Percentiles rank a stretch among this genome's conserved stretches.
Evolutionary conservation across 1,284 basidiomycete species (phyloP).

Genomic region (Malassezia pachydermatis): DNA sequence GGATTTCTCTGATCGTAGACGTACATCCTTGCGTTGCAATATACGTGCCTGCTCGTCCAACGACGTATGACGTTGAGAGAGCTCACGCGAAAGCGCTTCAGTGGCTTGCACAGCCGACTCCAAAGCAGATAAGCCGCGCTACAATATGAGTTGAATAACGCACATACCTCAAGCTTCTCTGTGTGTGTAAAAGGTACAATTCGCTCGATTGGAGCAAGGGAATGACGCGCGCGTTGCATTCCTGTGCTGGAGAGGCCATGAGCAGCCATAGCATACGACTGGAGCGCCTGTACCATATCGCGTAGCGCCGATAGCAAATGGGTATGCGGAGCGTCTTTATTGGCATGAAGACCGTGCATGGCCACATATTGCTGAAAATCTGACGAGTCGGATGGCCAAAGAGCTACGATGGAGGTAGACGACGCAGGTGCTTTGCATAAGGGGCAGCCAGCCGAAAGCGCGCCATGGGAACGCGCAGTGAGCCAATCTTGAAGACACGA

Average conservation of each 20-base stretch:
- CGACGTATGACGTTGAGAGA: background rate
- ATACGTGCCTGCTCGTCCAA: background rate
- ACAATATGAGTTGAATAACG: background rate
- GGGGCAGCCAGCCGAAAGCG: conserved; percentile 6
- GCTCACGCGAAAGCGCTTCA: background rate
- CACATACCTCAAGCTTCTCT: background rate
- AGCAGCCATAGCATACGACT: conserved; percentile 17
- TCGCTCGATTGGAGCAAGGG: background rate
- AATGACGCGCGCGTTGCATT: background rate
- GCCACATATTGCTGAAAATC: conserved; percentile 17
- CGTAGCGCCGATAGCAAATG: background rate
- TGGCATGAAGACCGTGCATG: background rate
- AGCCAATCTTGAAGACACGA: conserved; percentile 14
- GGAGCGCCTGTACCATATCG: conserved; percentile 6
- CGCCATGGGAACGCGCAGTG: background rate
- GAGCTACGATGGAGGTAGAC: background rate
- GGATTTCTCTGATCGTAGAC: background rate
- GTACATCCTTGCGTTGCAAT: background rate
- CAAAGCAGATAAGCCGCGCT: background rate
- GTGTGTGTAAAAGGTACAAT: too few relatives aligned
- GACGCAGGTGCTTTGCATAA: conserved; percentile 12
- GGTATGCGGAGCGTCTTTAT: background rate
- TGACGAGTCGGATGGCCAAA: conserved; percentile 10
- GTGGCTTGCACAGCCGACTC: background rate
- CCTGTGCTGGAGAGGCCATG: conserved; percentile 5